A percentile compares a stretch with the other conserved stretches of the same genome.
phyloP scores from a whole-genome alignment of 495 filamentous ascomycete species.

The Jackrogersella minutella region DNA sequence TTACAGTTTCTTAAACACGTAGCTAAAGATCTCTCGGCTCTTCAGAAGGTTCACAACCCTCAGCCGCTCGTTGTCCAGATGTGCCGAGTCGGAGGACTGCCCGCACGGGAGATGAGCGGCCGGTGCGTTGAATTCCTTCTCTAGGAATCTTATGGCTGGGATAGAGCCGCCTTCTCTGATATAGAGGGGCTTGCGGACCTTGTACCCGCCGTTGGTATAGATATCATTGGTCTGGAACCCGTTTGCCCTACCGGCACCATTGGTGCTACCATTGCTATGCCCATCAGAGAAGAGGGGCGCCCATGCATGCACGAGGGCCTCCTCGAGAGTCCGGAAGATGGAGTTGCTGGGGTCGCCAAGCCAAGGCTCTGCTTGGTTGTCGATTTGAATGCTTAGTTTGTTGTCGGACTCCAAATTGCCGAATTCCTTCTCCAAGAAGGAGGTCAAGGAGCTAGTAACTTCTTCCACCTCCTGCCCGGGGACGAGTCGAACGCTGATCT shows the following conservation, averaged over 20 bases:
- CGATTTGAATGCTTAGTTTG: conserved; percentile 80
- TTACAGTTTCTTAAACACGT: conserved; percentile 71
- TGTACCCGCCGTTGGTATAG: conserved; percentile 25
- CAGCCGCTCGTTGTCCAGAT: conserved; percentile 93
- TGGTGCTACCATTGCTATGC: not conserved
- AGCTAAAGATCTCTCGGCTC: conserved; percentile 88
- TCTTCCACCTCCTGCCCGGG: conserved; percentile 85
- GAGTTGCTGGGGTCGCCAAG: conserved; percentile 90
- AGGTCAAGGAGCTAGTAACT: conserved; percentile 70
- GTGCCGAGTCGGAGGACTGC: conserved; percentile 91
- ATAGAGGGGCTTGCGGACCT: conserved; percentile 72
- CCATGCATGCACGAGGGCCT: conserved; percentile 88
- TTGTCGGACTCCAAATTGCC: conserved; percentile 77
- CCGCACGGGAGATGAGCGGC: conserved; percentile 95
- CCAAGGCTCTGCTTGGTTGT: conserved; percentile 95
- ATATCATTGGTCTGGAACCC: not conserved
- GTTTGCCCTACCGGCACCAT: not conserved
- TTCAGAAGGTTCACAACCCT: conserved; percentile 88
- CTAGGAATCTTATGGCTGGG: conserved; percentile 89
- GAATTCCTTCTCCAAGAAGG: conserved; percentile 77
- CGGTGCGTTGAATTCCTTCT: conserved; percentile 92
- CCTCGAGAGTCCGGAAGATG: conserved; percentile 87
- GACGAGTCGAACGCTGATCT: conserved; percentile 89
- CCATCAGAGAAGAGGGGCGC: conserved; percentile 49
- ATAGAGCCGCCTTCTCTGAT: conserved; percentile 97